These are phyloP conservation scores for Botrytis squamosa DNA, from an alignment of 2,329 filamentous ascomycete genomes.

Conservation along the genomic window DNA sequence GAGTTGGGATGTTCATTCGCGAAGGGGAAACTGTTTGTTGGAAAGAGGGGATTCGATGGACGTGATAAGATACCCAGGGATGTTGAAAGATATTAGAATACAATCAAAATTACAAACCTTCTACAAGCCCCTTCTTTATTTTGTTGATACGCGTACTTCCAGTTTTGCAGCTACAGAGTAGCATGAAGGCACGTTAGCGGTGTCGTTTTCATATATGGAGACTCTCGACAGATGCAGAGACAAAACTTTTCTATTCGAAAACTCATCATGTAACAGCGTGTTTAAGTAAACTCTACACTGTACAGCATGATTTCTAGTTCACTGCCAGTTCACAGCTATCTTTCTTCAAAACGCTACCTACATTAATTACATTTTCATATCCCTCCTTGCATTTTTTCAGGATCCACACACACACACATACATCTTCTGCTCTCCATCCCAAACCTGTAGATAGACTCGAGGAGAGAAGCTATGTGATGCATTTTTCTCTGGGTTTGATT, in stretches of 20 bases:
- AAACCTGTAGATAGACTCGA: too few relatives aligned
- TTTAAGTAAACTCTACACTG: background rate
- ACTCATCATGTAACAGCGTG: background rate
- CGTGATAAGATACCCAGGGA: background rate
- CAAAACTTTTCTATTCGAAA: accelerated
- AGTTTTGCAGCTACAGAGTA: too few relatives aligned
- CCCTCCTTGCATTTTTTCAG: background rate
- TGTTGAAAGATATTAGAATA: background rate
- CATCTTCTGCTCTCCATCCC: too few relatives aligned
- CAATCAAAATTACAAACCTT: background rate
- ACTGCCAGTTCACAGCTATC: background rate
- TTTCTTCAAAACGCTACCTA: background rate
- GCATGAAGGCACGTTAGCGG: background rate
- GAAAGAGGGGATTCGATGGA: background rate
- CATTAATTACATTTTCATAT: background rate
- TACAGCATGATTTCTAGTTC: background rate
- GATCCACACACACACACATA: background rate
- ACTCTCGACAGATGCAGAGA: background rate
- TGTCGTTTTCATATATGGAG: background rate
- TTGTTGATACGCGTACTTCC: background rate
- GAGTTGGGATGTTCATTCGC: background rate
- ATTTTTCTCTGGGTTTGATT: too few relatives aligned
- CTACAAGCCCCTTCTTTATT: background rate
- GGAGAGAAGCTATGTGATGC: too few relatives aligned
- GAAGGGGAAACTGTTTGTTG: background rate